phyloP scores from a whole-genome alignment of 371 early-diverging fungal species.

The Circinella minor region DNA sequence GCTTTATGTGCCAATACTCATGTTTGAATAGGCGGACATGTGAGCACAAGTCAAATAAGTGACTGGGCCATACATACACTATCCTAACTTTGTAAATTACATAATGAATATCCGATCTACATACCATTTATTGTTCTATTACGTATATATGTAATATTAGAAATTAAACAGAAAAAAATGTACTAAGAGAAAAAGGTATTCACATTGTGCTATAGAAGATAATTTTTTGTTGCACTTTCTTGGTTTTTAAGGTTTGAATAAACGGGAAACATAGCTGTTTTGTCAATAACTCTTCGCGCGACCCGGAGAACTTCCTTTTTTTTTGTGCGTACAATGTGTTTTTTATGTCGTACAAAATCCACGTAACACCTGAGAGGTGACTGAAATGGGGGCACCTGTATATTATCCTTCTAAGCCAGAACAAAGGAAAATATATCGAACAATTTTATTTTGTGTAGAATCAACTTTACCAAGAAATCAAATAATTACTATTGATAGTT shows the following conservation, averaged over 20 bases:
- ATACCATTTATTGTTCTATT: too few relatives aligned
- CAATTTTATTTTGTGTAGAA: too few relatives aligned
- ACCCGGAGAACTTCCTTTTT: neutral
- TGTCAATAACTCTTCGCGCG: constrained; percentile 1
- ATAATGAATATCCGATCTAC: too few relatives aligned
- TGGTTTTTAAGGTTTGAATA: neutral
- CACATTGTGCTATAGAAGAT: too few relatives aligned
- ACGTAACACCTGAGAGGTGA: neutral
- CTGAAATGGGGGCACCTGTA: neutral
- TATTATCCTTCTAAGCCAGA: too few relatives aligned
- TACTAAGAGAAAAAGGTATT: too few relatives aligned
- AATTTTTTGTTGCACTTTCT: too few relatives aligned
- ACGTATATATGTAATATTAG: too few relatives aligned
- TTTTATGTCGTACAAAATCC: neutral
- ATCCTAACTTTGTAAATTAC: neutral
- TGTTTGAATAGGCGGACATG: neutral
- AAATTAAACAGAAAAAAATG: too few relatives aligned
- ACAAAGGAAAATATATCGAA: too few relatives aligned
- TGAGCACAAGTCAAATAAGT: neutral
- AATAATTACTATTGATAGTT: too few relatives aligned
- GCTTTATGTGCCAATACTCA: neutral
- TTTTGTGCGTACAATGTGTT: neutral
- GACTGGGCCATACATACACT: neutral
- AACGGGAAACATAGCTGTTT: neutral
- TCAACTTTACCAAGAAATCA: too few relatives aligned